Base-by-base conservation (phyloP, 2,329 filamentous ascomycete species). In the Elsinoe ampelina region DNA sequence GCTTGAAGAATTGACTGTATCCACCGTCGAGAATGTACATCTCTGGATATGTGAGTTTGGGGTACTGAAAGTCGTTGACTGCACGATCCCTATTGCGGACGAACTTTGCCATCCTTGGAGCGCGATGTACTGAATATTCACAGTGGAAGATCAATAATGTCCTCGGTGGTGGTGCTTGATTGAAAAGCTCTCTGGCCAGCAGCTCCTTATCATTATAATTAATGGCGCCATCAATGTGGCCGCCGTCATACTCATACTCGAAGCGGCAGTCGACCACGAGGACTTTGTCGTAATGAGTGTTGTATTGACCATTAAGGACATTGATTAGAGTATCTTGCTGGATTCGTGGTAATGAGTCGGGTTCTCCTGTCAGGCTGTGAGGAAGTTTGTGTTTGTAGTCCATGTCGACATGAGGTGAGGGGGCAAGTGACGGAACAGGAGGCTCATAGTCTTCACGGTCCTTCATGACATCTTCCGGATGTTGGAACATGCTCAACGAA, bases 171-270 rank as follows among this genome's bases (percentile, higher is more conserved):
- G 79, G 78, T 19, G 76, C 78, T 30, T 70, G 64, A 26, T 70
- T 64, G 70, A 98, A 95, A 50, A 98, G 81, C 63, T 91, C 83
- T 57, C 78, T 77, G 7, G 89, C 83, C 58, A 98, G 78, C 59
- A 87, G 75, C 66, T 98, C 92, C 73, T 96, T 96, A 75, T 96
- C 89, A 73, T 95, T 97, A 77, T 90, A 93, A 76, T 98, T 98
- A 73, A 95, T 78, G 42, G 93, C 93, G 15, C 87, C 87, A 63
- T 90, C 82, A 67, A 98, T 96, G 70, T 98, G 93, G 34, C 93
- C 93, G 57, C 93, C 93, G 13, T 95, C 86, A 69, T 95, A 98
- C 73, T 98, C 93, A 71, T 98, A 98, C 77, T 98, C 93, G 69
- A 98, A 98, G 17, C 93, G 87, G 71, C 93, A 98, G 72, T 98